Evolutionary conservation across 2,329 filamentous ascomycete genomes (phyloP).

Genomic region (Diplodia seriata): DNA sequence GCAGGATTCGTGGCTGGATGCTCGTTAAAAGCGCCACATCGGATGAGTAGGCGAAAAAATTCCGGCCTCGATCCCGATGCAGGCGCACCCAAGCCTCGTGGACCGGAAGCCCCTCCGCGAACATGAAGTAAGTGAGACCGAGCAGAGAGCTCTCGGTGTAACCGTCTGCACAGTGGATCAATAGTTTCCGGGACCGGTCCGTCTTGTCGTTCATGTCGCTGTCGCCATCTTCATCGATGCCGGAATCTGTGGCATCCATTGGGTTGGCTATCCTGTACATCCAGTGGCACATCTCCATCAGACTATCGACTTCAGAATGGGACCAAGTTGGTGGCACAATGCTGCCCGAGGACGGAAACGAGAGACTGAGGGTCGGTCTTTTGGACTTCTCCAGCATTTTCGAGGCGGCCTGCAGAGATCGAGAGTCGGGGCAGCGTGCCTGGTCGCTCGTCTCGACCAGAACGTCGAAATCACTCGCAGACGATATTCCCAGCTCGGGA

Average conservation of each 20-base stretch:
- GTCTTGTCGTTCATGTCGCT: slow-evolving; percentile 55
- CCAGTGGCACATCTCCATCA: slow-evolving; percentile 88
- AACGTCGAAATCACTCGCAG: slow-evolving; percentile 73
- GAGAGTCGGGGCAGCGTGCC: slow-evolving; percentile 74
- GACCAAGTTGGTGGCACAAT: slow-evolving; percentile 85
- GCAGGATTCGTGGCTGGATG: slow-evolving; percentile 77
- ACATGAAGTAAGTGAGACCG: slow-evolving; percentile 91
- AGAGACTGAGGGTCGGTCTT: slow-evolving; percentile 63
- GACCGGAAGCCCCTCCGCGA: slow-evolving; percentile 79
- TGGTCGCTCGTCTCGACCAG: slow-evolving; percentile 89
- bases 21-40: slow-evolving; percentile 83
- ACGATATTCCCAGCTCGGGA: slow-evolving; percentile 55
- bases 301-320: slow-evolving; percentile 79
- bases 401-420: slow-evolving; percentile 68
- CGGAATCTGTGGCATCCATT: slow-evolving; percentile 55
- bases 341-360: slow-evolving; percentile 95
- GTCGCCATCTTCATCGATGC: slow-evolving; percentile 51
- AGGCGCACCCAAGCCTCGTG: slow-evolving; percentile 87
- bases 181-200: slow-evolving; percentile 67
- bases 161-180: slow-evolving; percentile 93
- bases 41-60: slow-evolving; percentile 95
- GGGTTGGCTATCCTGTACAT: slow-evolving; percentile 76
- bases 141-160: slow-evolving; percentile 95
- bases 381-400: slow-evolving; percentile 58
- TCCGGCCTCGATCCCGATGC: slow-evolving; percentile 80